These are phyloP conservation scores for Aspergillus candidus DNA, from an alignment of 2,329 filamentous ascomycete genomes.

Conservation along the genomic window DNA sequence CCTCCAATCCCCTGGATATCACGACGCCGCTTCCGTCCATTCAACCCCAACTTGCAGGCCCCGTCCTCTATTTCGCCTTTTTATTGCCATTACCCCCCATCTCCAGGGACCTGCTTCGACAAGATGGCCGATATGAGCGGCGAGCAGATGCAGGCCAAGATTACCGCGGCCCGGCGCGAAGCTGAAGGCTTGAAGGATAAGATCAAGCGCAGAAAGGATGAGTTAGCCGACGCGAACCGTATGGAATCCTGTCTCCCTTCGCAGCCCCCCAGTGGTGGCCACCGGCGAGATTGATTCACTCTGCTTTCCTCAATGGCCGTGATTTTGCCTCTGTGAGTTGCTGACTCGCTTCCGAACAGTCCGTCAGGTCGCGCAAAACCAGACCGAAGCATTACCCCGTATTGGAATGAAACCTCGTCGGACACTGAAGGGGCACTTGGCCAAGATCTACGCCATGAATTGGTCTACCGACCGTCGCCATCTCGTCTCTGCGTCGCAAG, in stretches of 20 bases:
- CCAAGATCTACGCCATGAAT: conserved; percentile 99
- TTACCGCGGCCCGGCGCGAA: conserved; percentile 88
- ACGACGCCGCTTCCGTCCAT: conserved; percentile 33
- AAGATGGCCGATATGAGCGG: conserved; percentile 46
- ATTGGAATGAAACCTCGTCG: conserved; percentile 97
- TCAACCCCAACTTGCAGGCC: conserved; percentile 11
- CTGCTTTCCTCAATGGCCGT: conserved; percentile 3
- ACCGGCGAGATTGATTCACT: conserved; percentile 3
- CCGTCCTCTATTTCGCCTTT: conserved; percentile 5
- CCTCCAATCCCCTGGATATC: conserved; percentile 14
- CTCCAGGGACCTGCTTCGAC: conserved; percentile 22
- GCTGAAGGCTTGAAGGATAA: conserved; percentile 95
- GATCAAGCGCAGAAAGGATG: conserved; percentile 99
- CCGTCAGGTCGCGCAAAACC: conserved; percentile 83
- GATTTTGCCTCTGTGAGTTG: conserved; percentile 7
- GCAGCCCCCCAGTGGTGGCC: conserved; percentile 1
- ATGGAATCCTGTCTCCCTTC: conserved; percentile 44
- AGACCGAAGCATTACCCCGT: conserved; percentile 84
- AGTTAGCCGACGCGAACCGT: conserved; percentile 96
- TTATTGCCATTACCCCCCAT: conserved; percentile 17
- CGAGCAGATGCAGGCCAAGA: conserved; percentile 79
- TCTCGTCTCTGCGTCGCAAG: conserved; percentile 94
- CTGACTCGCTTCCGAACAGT: conserved; percentile 51
- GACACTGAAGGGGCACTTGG: conserved; percentile 93
- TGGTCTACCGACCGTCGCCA: conserved; percentile 98